Conservation (phyloP, 768 basidiomycete species). For the Russula abietina region DNA sequence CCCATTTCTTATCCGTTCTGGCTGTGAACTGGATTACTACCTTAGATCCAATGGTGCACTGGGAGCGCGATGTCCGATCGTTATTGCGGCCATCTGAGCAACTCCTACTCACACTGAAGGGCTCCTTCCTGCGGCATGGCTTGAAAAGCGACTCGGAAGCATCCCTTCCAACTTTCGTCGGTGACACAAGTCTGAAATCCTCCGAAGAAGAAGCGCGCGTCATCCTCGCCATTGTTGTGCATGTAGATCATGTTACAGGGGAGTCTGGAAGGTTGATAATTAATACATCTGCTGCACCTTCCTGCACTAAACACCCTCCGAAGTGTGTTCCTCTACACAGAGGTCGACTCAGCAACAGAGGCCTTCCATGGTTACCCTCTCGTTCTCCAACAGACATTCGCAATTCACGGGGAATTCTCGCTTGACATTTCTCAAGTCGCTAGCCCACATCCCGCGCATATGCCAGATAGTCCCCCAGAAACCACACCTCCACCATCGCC, state of each 20-base stretch:
- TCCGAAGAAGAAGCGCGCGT: background rate
- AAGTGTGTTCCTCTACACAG: slow-evolving; percentile 19
- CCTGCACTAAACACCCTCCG: background rate
- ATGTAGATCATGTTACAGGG: background rate
- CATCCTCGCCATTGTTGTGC: slow-evolving; percentile 11
- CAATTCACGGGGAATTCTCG: slow-evolving; percentile 17
- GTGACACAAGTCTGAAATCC: background rate
- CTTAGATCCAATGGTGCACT: slow-evolving; percentile 12
- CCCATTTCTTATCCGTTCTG: background rate
- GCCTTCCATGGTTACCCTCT: background rate
- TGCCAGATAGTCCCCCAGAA: background rate
- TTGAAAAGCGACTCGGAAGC: background rate
- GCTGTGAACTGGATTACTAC: background rate
- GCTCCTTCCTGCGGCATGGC: background rate
- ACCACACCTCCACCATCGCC: background rate
- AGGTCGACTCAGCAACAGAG: background rate
- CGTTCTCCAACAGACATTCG: slow-evolving; percentile 17
- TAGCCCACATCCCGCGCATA: background rate
- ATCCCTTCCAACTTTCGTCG: background rate
- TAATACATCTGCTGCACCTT: background rate
- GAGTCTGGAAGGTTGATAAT: slow-evolving; percentile 16
- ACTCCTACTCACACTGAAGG: slow-evolving; percentile 3
- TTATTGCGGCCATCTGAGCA: slow-evolving; percentile 18
- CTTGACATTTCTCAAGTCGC: slow-evolving; percentile 20
- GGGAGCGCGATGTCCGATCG: slow-evolving; percentile 12